Percentiles rank a stretch among this genome's conserved stretches.
These are phyloP conservation scores for Acanthamoeba royreba DNA, from an alignment of 208 protist species.

Conservation along the genomic window DNA sequence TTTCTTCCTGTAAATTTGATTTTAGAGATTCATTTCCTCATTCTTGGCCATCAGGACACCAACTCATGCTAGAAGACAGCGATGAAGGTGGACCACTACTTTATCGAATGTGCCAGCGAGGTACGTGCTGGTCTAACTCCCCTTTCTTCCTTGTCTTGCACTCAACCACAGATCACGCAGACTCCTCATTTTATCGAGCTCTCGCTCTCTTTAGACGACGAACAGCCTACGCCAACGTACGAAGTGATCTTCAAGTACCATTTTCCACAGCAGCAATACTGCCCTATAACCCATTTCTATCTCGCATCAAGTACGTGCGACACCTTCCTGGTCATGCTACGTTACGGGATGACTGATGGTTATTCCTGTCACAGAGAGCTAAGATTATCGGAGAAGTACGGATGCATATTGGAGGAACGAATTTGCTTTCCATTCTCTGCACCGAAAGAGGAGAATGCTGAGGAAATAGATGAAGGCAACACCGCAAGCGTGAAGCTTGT, in stretches of 20 bases:
- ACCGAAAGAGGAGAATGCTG: neutral
- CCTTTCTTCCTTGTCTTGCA: too few relatives aligned
- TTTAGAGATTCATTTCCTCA: neutral
- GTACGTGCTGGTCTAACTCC: neutral
- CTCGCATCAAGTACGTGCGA: neutral
- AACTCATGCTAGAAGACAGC: neutral
- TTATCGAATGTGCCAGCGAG: neutral
- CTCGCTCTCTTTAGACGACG: neutral
- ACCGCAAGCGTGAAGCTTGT: neutral
- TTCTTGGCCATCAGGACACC: neutral
- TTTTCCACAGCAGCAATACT: neutral
- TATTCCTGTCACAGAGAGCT: neutral
- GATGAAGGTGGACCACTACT: neutral
- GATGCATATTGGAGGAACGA: neutral
- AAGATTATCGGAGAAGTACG: neutral
- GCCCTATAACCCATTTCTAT: neutral
- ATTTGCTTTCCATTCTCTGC: neutral
- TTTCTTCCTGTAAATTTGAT: neutral
- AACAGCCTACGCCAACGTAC: neutral
- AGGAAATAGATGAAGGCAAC: neutral
- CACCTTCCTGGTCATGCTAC: neutral
- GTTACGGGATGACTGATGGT: neutral
- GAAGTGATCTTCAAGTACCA: neutral
- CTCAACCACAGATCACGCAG: neutral
- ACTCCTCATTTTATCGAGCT: neutral